phyloP scores from a whole-genome alignment of 2,329 filamentous ascomycete species.

The Alternaria gansuensis region DNA sequence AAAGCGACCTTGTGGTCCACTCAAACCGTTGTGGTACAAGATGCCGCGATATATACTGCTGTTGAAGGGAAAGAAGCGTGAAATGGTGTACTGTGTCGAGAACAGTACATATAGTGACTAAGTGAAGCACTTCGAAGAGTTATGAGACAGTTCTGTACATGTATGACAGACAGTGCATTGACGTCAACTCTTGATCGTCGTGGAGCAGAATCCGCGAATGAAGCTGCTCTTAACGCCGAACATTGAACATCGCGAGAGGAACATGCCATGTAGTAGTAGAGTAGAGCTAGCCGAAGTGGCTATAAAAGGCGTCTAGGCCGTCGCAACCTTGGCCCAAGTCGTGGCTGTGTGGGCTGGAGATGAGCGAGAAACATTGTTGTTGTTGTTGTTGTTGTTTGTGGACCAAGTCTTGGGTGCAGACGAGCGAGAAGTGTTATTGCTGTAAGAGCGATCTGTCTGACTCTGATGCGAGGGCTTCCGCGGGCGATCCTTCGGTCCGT shows the following conservation, averaged over 20 bases:
- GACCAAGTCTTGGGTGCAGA: constrained; percentile 41
- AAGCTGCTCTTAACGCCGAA: background rate
- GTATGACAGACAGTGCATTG: constrained; percentile 6
- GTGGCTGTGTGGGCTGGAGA: constrained; percentile 29
- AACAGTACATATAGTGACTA: constrained; percentile 27
- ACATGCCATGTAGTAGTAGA: background rate
- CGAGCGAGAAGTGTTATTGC: constrained; percentile 34
- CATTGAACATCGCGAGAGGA: background rate
- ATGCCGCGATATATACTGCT: constrained; percentile 34
- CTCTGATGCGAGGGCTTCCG: constrained; percentile 46
- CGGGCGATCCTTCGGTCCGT: constrained; percentile 36
- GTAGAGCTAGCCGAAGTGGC: background rate
- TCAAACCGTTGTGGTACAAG: constrained; percentile 39
- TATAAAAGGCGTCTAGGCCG: constrained; percentile 27
- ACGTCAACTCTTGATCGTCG: background rate
- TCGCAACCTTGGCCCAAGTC: constrained; percentile 40
- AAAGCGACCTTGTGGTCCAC: constrained; percentile 33
- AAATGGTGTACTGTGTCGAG: constrained; percentile 25
- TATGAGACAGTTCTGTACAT: constrained; percentile 18
- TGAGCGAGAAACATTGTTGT: constrained; percentile 30
- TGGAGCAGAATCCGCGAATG: constrained; percentile 18
- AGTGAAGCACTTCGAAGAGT: constrained; percentile 19
- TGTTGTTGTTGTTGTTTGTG: constrained; percentile 30
- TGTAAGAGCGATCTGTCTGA: constrained; percentile 39
- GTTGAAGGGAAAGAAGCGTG: constrained; percentile 22